Evolutionary conservation across 164 flowering plant species (phyloP).

Genomic region (Vitis riparia): DNA sequence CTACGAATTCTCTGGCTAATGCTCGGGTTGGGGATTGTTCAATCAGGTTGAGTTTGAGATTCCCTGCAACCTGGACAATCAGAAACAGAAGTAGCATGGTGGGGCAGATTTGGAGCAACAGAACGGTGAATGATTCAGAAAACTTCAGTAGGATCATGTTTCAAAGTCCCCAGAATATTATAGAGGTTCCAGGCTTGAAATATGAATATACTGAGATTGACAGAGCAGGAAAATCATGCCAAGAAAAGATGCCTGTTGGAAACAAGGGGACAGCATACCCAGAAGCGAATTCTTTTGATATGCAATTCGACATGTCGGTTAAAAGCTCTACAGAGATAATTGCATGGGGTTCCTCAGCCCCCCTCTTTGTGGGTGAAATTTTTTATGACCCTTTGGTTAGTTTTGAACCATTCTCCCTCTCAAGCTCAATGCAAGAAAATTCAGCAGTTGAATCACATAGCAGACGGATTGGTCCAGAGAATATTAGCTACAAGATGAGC

Average conservation of each 20-base stretch:
- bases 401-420: neutral
- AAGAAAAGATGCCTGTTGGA: conserved; percentile 13
- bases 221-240: conserved; percentile 37
- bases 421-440: neutral
- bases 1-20: conserved; percentile 18
- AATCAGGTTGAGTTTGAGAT: conserved; percentile 39
- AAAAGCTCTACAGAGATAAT: conserved; percentile 10
- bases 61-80: conserved; percentile 44
- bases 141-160: conserved; percentile 40
- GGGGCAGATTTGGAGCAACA: conserved; percentile 60
- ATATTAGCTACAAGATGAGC: conserved; percentile 52
- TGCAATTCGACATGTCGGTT: conserved; percentile 48
- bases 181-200: conserved; percentile 24
- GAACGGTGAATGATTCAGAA: conserved; percentile 32
- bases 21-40: conserved; percentile 60
- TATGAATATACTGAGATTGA: conserved; percentile 52
- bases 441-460: conserved; percentile 8
- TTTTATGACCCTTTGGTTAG: conserved; percentile 12
- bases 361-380: conserved; percentile 37
- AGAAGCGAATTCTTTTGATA: conserved; percentile 31
- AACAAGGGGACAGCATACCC: conserved; percentile 38
- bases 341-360: conserved; percentile 37
- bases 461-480: conserved; percentile 23
- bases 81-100: conserved; percentile 27
- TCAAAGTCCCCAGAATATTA: conserved; percentile 12